Evolutionary conservation across 73 alveolate species (phyloP), one percentile per base, ranked within the genome.

Genomic region (Urostyla sp.): DNA sequence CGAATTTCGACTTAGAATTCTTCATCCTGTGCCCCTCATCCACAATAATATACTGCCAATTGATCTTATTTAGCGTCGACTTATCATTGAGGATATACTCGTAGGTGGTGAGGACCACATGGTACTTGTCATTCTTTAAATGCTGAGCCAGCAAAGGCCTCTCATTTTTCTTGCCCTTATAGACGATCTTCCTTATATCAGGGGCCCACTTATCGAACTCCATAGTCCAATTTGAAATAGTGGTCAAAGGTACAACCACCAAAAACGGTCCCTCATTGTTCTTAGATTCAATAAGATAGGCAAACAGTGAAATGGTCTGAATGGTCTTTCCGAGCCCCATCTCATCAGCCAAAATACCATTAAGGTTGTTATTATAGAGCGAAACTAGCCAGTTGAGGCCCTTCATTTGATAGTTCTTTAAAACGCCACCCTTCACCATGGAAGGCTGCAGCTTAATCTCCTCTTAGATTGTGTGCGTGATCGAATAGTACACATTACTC

Each of bases 11-110:
- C 80, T 95, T 94, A 55, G 94, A 88, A 87, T 96, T 97, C 84
- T 97, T 97, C 99, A 97, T 97, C 75, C 99, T 90, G 86, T 97
- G 99, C 38, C 99, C 99, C 88, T 97, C 99, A 87, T 97, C 99
- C 15, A 97, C 99, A 54, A 97, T 94, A 21, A 97, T 96, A 87
- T 96, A 96, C 87, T 93, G 96, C 96, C 96, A 87, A 67, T 92
- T 94, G 36, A 95, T 90, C 80, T 94, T 94, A 77, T 90, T 87
- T 45, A 97, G 81, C 57, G 90, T 79, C 52, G 87, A 63, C 76
- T 91, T 92, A 83, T 97, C 99, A 55, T 94, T 95, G 87, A 95
- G 66, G n/a, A 97, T 92, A 85, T 95, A 95, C 80, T 97, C 99
- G 90, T 97, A 97, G 32, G 99, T 95, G 10, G 99, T 97, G 54